Evolutionary conservation across 179 eudicot species (phyloP).

Genomic region (Silene noctiflora): DNA sequence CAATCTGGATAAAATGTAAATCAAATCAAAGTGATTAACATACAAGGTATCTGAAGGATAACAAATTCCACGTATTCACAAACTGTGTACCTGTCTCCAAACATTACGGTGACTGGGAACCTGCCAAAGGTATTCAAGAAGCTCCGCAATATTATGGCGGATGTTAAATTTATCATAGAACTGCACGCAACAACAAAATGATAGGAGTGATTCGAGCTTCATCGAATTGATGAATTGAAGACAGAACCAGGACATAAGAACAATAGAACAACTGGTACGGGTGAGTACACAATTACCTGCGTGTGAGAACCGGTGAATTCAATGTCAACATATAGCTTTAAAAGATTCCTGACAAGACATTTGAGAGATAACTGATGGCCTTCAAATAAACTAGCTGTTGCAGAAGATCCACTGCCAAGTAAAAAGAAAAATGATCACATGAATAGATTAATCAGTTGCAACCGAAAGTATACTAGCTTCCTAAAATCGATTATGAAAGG

Average conservation of each 20-base stretch:
- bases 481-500: conserved; percentile 1
- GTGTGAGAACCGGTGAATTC: conserved; percentile 99
- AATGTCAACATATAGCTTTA: conserved; percentile 95
- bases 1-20: conserved; percentile 52
- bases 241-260: not conserved
- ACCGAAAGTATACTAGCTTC: not conserved
- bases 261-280: not conserved
- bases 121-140: conserved; percentile 95
- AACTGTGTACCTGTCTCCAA: conserved; percentile 65
- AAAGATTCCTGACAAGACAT: conserved; percentile 83
- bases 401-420: conserved; percentile 67
- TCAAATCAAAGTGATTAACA: conserved; percentile 6
- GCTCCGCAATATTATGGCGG: conserved; percentile 96
- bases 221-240: not conserved
- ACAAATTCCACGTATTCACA: not conserved
- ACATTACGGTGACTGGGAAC: conserved; percentile 95
- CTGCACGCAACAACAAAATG: conserved; percentile 43
- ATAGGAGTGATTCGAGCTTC: conserved; percentile 8
- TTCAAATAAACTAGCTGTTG: conserved; percentile 77
- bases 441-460: not conserved
- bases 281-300: conserved; percentile 48
- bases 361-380: conserved; percentile 82
- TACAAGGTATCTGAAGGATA: not conserved
- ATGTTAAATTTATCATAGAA: conserved; percentile 97
- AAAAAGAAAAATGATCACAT: conserved; percentile 14